phyloP scores from a whole-genome alignment of 2,329 filamentous ascomycete genomes.

The Mycosphaerella arachidis region DNA sequence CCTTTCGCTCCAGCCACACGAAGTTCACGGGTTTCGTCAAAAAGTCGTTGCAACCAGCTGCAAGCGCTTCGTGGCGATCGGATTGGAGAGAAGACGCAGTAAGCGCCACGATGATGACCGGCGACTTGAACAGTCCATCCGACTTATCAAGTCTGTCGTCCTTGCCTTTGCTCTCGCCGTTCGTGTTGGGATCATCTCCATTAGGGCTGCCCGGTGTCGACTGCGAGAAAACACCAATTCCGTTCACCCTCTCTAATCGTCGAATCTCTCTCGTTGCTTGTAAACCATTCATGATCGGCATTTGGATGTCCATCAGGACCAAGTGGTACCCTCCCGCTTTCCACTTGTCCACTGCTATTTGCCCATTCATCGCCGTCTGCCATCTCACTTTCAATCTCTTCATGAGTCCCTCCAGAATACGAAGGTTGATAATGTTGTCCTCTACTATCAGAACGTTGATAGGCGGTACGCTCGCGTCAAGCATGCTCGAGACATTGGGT shows the following conservation, averaged over 20 bases:
- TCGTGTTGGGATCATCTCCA: slow-evolving; percentile 31
- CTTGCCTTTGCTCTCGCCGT: slow-evolving; percentile 43
- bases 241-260: slow-evolving; percentile 81
- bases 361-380: slow-evolving; percentile 95
- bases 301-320: slow-evolving; percentile 96
- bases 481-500: slow-evolving; percentile 40
- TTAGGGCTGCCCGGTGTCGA: slow-evolving; percentile 40
- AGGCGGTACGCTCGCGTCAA: slow-evolving; percentile 81
- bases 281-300: slow-evolving; percentile 92
- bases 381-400: slow-evolving; percentile 92
- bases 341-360: slow-evolving; percentile 92
- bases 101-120: slow-evolving; percentile 94
- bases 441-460: slow-evolving; percentile 98
- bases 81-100: slow-evolving; percentile 93
- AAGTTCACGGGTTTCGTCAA: slow-evolving; percentile 96
- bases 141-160: slow-evolving; percentile 66
- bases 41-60: slow-evolving; percentile 96
- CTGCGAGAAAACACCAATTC: slow-evolving; percentile 78
- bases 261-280: slow-evolving; percentile 94
- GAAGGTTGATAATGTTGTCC: slow-evolving; percentile 96
- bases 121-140: slow-evolving; percentile 76
- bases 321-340: slow-evolving; percentile 87
- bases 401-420: slow-evolving; percentile 90
- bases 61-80: slow-evolving; percentile 89
- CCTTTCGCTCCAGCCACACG: slow-evolving; percentile 93